Conservation (phyloP, 805 yeast genomes). For the Wickerhamiella parazyma region DNA sequence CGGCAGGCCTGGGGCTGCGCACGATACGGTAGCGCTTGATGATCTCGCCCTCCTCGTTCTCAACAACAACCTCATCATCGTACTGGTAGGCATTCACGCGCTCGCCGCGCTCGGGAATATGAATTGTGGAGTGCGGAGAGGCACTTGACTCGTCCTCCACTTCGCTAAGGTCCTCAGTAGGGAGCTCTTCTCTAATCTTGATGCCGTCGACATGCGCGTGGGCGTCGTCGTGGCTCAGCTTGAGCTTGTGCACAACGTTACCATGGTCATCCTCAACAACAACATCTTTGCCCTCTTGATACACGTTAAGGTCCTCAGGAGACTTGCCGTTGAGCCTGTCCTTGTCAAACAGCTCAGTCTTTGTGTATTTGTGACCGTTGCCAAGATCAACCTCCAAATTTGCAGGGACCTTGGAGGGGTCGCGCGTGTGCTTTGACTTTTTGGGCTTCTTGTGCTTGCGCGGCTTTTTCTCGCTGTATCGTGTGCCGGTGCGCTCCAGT, state of each 20-base stretch:
- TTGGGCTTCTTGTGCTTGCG: neutral
- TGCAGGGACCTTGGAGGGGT: slow-evolving; percentile 10
- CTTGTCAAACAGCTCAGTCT: slow-evolving; percentile 14
- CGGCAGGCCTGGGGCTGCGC: neutral
- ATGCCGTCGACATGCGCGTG: slow-evolving; percentile 9
- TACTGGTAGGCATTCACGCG: slow-evolving; percentile 52
- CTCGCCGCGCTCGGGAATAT: slow-evolving; percentile 12
- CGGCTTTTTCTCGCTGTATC: slow-evolving; percentile 25
- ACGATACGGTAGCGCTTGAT: slow-evolving; percentile 61
- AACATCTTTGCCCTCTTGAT: slow-evolving; percentile 54
- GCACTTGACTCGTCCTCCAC: slow-evolving; percentile 23
- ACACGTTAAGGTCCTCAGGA: slow-evolving; percentile 31
- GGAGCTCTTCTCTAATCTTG: slow-evolving; percentile 10
- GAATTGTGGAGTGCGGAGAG: neutral
- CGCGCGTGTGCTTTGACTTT: slow-evolving; percentile 1
- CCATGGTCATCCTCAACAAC: slow-evolving; percentile 77
- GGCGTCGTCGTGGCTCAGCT: slow-evolving; percentile 21
- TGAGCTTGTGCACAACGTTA: slow-evolving; percentile 52
- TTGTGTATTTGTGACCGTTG: slow-evolving; percentile 13
- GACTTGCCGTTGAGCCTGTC: slow-evolving; percentile 16
- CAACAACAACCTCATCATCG: slow-evolving; percentile 67
- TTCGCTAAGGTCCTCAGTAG: slow-evolving; percentile 1
- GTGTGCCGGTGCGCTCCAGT: slow-evolving; percentile 68
- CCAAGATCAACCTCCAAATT: slow-evolving; percentile 14
- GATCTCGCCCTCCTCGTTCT: slow-evolving; percentile 85